phyloP scores from a whole-genome alignment of 345 rosid species.

The Syzygium aromaticum region DNA sequence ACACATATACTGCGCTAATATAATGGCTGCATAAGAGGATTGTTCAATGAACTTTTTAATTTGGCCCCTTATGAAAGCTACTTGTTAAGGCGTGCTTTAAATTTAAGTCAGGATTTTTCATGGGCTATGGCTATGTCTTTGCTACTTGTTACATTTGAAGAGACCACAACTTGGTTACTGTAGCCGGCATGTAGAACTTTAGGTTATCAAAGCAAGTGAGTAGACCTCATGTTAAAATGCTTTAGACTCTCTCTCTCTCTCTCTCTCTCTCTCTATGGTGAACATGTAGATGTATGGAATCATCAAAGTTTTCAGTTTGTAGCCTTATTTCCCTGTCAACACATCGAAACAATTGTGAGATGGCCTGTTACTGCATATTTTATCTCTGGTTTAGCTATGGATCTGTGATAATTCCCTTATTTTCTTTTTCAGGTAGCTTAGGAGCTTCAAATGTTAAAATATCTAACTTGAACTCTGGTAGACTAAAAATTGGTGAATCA shows the following conservation, averaged over 20 bases:
- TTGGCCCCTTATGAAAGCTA: neutral
- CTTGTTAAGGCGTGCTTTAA: neutral
- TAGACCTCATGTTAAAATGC: neutral
- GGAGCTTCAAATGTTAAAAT: conserved; percentile 24
- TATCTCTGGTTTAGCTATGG: neutral
- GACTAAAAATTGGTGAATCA: conserved; percentile 12
- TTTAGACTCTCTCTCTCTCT: neutral
- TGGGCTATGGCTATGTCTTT: neutral
- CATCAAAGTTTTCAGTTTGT: neutral
- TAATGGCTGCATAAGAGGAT: neutral
- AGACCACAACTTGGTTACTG: neutral
- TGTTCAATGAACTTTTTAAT: neutral
- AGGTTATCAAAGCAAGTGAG: neutral
- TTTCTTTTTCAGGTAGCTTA: conserved; percentile 25
- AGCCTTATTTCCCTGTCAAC: neutral
- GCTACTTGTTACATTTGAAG: neutral
- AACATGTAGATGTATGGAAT: neutral
- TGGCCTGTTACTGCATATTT: neutral
- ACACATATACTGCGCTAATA: neutral
- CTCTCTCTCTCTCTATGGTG: neutral
- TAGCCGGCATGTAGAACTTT: neutral
- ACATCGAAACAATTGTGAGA: neutral
- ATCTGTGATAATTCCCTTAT: neutral
- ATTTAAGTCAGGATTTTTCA: neutral
- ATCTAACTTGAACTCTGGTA: conserved; percentile 3